phyloP scores from a whole-genome alignment of 768 basidiomycete genomes.

The Sistotremastrum suecicum region DNA sequence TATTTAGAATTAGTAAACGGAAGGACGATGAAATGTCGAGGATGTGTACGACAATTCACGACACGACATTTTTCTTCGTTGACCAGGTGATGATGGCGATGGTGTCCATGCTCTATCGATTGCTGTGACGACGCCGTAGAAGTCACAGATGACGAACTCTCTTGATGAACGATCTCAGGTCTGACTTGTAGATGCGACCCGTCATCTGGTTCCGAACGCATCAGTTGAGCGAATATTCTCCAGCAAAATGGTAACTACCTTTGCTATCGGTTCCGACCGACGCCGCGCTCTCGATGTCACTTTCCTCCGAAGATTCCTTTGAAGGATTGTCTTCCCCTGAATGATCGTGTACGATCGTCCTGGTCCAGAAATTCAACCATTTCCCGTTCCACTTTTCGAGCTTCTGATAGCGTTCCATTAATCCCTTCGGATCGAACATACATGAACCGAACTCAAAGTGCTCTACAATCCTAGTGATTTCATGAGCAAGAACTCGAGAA shows the following conservation, averaged over 20 bases:
- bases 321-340: not conserved
- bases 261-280: not conserved
- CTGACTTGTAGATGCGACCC: not conserved
- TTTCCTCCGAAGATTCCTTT: not conserved
- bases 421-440: conserved; percentile 41
- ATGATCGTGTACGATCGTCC: conserved; percentile 15
- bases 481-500: too few relatives aligned
- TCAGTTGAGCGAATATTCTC: not conserved
- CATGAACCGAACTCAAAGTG: conserved; percentile 42
- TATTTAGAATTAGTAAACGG: conserved; percentile 29
- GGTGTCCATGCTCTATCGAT: not conserved
- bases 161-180: too few relatives aligned
- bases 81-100: not conserved
- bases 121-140: too few relatives aligned
- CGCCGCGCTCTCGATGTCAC: not conserved
- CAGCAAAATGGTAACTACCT: not conserved
- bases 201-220: not conserved
- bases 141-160: too few relatives aligned
- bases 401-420: conserved; percentile 33
- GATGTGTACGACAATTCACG: too few relatives aligned
- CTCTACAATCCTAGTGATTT: conserved; percentile 26
- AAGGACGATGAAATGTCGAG: conserved; percentile 37
- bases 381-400: conserved; percentile 34
- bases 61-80: not conserved
- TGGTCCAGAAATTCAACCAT: conserved; percentile 53